phyloP scores from a whole-genome alignment of 805 yeast species.

The Candida corydali region DNA sequence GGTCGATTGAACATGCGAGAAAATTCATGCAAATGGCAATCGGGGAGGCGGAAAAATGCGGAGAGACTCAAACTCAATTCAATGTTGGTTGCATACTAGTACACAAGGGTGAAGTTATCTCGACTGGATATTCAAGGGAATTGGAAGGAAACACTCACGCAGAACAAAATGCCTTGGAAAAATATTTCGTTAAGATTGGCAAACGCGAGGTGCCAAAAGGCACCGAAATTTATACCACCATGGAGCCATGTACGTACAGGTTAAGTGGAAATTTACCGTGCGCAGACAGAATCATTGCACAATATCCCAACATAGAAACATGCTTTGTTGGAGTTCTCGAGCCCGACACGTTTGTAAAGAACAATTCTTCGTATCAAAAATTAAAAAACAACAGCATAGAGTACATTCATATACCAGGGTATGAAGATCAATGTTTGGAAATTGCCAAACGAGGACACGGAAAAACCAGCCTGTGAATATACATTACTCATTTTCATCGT shows the following conservation, averaged over 20 bases:
- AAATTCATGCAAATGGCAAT: slow-evolving; percentile 73
- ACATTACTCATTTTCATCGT: slow-evolving; percentile 6
- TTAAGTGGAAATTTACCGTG: slow-evolving; percentile 91
- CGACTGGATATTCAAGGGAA: slow-evolving; percentile 87
- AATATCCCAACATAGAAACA: slow-evolving; percentile 47
- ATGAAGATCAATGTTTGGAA: slow-evolving; percentile 61
- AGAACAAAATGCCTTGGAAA: slow-evolving; percentile 88
- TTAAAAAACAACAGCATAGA: slow-evolving; percentile 57
- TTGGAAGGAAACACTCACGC: slow-evolving; percentile 95
- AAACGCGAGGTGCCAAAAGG: slow-evolving; percentile 58
- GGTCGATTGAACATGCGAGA: slow-evolving; percentile 66
- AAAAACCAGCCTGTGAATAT: slow-evolving; percentile 11
- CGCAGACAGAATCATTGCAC: slow-evolving; percentile 65
- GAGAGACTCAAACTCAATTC: slow-evolving; percentile 78
- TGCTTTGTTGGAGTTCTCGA: slow-evolving; percentile 91
- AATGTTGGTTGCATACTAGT: slow-evolving; percentile 92
- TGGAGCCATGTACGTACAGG: slow-evolving; percentile 94
- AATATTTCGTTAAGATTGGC: slow-evolving; percentile 46
- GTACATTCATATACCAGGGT: slow-evolving; percentile 80
- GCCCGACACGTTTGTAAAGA: slow-evolving; percentile 82
- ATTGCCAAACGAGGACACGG: slow-evolving; percentile 76
- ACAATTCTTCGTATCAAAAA: slow-evolving; percentile 59
- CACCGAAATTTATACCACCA: slow-evolving; percentile 83
- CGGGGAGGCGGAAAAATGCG: slow-evolving; percentile 74
- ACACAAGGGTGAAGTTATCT: slow-evolving; percentile 53